Evolutionary conservation across 768 basidiomycete genomes (phyloP), one percentile per base, ranked within the genome.

Genomic region (Omphalotus guepiniiformis): DNA sequence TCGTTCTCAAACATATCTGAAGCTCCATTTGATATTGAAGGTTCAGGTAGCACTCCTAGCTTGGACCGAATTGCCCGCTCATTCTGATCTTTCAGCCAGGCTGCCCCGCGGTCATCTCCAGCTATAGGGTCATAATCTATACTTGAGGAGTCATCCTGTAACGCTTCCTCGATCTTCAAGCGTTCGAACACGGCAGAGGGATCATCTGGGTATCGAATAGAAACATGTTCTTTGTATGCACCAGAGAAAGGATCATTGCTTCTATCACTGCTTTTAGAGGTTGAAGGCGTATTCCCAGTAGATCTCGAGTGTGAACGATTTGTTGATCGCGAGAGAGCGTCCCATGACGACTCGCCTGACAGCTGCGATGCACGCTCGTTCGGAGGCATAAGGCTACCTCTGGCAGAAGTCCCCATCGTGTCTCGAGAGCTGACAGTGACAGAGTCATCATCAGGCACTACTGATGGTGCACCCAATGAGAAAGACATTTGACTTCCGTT

Each of bases 11-110:
- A 56, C 7, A 67, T 58, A 27, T 73, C 54, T 1, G 76, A 79
- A 13, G 63, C 61, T 34, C 67, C 68, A 42, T 84, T 83, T 2
- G 76, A 72, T 38, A 74, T 74, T 2, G 83, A 84, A 11, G 80
- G 77, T 34, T 74, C 80, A 3, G 82, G 80, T 16, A 75, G 50
- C 2, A 62, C 70, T 15, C 84, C 85, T 6, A 85, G 66, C 69
- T 79, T 79, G 16, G 75, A 74, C 37, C 78, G 76, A 41, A 83
- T 73, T 0, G 76, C 73, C 11, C 88, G 77, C 26, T 79, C 74
- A 41, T 80, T 87, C 63, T 95, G 92, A 55, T 93, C 90, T 28
- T 78, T 76, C 36, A 95, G 63, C 92, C 92, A 94, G 22, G 84
- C 79, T 6, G 79, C 80, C 0, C 88, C 87, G 7, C 88, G 78